A percentile compares a stretch with the other conserved stretches of the same genome.
Evolutionary conservation across 2,329 filamentous ascomycete genomes (phyloP).

Genomic region (Xylogone sp.): DNA sequence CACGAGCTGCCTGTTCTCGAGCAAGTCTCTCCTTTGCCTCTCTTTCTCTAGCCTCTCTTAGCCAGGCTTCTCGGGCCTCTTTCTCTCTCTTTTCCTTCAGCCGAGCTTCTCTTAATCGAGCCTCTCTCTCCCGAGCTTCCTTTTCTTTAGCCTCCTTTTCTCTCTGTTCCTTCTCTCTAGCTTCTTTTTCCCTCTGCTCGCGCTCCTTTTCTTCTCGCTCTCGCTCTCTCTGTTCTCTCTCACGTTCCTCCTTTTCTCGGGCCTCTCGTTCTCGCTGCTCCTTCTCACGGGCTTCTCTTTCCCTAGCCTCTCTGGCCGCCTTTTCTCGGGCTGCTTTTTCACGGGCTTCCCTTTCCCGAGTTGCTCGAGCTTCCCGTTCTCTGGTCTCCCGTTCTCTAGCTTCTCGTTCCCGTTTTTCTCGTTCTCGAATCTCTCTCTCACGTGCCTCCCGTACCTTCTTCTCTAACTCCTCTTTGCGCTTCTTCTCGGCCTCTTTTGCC

Average conservation of each 20-base stretch:
- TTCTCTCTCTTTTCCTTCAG: slow-evolving; percentile 16
- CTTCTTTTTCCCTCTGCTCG: slow-evolving; percentile 38
- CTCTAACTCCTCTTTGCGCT: slow-evolving; percentile 52
- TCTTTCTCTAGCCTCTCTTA: slow-evolving; percentile 48
- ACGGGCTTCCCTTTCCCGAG: slow-evolving; percentile 22
- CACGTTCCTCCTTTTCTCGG: slow-evolving; percentile 37
- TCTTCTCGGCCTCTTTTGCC: slow-evolving; percentile 56
- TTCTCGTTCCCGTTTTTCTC: slow-evolving; percentile 16
- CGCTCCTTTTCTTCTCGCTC: slow-evolving; percentile 52
- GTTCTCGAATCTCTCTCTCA: slow-evolving; percentile 51
- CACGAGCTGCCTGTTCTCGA: slow-evolving; percentile 28
- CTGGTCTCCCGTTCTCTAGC: slow-evolving; percentile 3
- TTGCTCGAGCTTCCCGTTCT: slow-evolving; percentile 39
- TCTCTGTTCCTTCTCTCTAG: slow-evolving; percentile 1
- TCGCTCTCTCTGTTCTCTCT: slow-evolving; percentile 49
- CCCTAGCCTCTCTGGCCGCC: slow-evolving; percentile 37
- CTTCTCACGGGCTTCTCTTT: slow-evolving; percentile 48
- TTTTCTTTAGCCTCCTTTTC: slow-evolving; percentile 20
- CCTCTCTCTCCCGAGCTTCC: slow-evolving; percentile 38
- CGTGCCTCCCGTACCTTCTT: slow-evolving; percentile 50
- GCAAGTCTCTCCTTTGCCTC: slow-evolving; percentile 20
- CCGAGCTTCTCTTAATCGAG: slow-evolving; percentile 22
- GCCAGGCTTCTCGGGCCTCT: slow-evolving; percentile 36
- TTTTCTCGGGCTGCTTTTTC: slow-evolving; percentile 15
- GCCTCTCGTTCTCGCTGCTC: slow-evolving; percentile 20